Evolutionary conservation across 1,284 basidiomycete species (phyloP), one percentile per base, ranked within the genome.

Genomic region (Pyrrhoderma noxium): DNA sequence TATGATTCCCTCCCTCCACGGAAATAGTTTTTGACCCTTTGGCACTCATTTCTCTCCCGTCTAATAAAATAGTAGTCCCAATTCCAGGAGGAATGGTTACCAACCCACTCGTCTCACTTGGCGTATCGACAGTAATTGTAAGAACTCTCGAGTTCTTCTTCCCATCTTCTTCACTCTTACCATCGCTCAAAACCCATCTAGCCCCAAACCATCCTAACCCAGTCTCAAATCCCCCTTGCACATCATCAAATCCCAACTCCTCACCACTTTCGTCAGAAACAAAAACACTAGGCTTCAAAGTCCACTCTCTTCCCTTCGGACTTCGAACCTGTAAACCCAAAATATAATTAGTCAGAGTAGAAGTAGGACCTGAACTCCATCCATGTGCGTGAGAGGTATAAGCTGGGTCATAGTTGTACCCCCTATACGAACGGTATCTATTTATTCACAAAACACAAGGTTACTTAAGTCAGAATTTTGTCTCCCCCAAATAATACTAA

Each of bases 381-480:
- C 72, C 72, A 53, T 75, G 73, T 4, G 72, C 63, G 57, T 75
- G 73, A 58, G 69, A 70, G 0, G 70, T 74, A 59, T 75, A 75
- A 0, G 73, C 60, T 31, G 71, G 62, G 56, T 76, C 75, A 55
- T 72, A 71, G 58, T 72, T 64, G 60, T 76, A 76, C 3, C 75
- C 75, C 16, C 67, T 65, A 52, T 71, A 70, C 13, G 68, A 66
- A 16, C 75, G 74, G 61, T 76, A 68, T 31, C 67, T 69, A 44
- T 19, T 39, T n/a, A 37, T 7, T 21, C 18, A 37, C 9, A 46
- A 18, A 37, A 16, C 18, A 37, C 21, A 44, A 25, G 14, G 53
- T 11, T 37, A 37, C 35, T n/a, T n/a, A n/a, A n/a, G n/a, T n/a
- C n/a, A n/a, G n/a, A n/a, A n/a, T n/a, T n/a, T n/a, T n/a, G n/a